Evolutionary conservation across 495 filamentous ascomycete species (phyloP), one percentile per base, ranked within the genome.

Genomic region (Penicillium roqueforti): DNA sequence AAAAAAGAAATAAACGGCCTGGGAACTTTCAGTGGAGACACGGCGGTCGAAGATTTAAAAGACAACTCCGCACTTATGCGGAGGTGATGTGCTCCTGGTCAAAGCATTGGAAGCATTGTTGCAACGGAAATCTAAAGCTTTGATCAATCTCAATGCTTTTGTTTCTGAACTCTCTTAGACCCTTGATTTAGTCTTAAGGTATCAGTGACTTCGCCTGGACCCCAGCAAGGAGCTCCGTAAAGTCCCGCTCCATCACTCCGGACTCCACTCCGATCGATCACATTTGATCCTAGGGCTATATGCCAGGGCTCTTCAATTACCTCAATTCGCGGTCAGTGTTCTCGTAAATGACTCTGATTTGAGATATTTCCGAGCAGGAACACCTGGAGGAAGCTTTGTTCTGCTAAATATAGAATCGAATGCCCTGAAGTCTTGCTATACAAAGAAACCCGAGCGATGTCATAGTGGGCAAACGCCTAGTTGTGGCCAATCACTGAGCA

Each of bases 251-350:
- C 60, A 66, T 60, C 16, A 22, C 41, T 39, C 48, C 50, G 31
- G 55, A 58, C 60, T 64, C 63, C 63, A 66, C 63, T 26, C 25
- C 16, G 32, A 66, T 57, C 57, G 42, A 64, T 66, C 63, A 66
- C 63, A 64, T 57, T 46, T 54, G 7, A 50, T 34, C 39, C 22
- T n/a, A n/a, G n/a, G n/a, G n/a, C 38, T 14, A 4, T 34, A n/a
- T n/a, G n/a, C 22, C 22, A 31, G 28, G 28, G 28, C 28, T 31
- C 20, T 19, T 51, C 1, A 20, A 18, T 31, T 41, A 4, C 13
- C 16, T 23, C 9, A 20, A 19, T 34, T 32, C 6, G 18, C 3
- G 1, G 4, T 51, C 28, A 25, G 7, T 25, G 14, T 28, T 6
- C 14, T 39, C 13, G 6, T 13, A 29, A 7, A 28, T 31, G 6